Conservation (phyloP, 441 rosid species). For the Gossypium trilobum region DNA sequence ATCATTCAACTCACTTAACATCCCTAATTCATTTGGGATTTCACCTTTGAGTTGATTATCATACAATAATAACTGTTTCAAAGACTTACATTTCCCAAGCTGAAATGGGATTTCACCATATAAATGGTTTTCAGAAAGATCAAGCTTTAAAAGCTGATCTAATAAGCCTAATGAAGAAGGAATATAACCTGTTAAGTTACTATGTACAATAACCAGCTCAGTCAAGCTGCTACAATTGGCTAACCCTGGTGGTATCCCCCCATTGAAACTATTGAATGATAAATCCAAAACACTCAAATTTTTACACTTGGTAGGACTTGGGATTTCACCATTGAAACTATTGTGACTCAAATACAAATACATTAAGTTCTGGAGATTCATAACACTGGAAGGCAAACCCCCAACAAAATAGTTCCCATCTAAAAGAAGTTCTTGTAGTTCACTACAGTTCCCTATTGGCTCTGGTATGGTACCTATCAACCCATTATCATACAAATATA, state of each 20-base stretch:
- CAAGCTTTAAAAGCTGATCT: slow-evolving; percentile 26
- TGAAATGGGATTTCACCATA: slow-evolving; percentile 57
- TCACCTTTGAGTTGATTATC: slow-evolving; percentile 55
- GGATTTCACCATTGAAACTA: slow-evolving; percentile 41
- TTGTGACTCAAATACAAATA: slow-evolving; percentile 30
- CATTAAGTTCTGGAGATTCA: slow-evolving; percentile 38
- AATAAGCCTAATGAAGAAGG: slow-evolving; percentile 60
- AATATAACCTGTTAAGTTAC: slow-evolving; percentile 46
- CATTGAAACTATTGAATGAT: slow-evolving; percentile 45
- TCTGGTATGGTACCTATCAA: slow-evolving; percentile 55
- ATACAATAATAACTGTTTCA: slow-evolving; percentile 30
- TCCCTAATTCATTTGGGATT: slow-evolving; percentile 53
- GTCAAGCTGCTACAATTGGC: slow-evolving; percentile 52
- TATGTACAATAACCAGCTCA: slow-evolving; percentile 22
- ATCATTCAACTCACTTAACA: slow-evolving; percentile 32
- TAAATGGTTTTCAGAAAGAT: slow-evolving; percentile 49
- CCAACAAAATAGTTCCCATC: slow-evolving; percentile 40
- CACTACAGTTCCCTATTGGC: slow-evolving; percentile 48
- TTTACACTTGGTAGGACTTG: slow-evolving; percentile 36
- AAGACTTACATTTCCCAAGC: slow-evolving; percentile 60
- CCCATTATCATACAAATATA: slow-evolving; percentile 30
- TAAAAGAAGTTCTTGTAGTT: slow-evolving; percentile 35
- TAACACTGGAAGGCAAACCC: slow-evolving; percentile 45
- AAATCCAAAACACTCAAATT: slow-evolving; percentile 39
- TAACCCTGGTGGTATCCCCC: slow-evolving; percentile 47